phyloP scores from a whole-genome alignment of 129 eudicot species.

The Deinandra increscens region DNA sequence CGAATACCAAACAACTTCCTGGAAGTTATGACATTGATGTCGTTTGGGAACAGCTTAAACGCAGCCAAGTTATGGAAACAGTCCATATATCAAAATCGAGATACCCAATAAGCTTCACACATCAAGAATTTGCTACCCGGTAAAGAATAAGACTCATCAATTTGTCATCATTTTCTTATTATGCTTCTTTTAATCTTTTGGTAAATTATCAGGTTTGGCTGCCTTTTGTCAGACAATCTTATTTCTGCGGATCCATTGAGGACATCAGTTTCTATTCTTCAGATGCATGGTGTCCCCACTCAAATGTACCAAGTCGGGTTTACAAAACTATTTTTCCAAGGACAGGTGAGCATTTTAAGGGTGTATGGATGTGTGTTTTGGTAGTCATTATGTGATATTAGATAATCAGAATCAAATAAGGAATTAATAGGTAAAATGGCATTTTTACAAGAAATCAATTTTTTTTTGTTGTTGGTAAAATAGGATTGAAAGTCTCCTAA shows the following conservation, averaged over 20 bases:
- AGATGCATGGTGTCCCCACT: conserved; percentile 68
- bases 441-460: background rate
- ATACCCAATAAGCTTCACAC: conserved; percentile 70
- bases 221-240: conserved; percentile 57
- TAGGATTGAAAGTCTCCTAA: background rate
- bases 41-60: conserved; percentile 71
- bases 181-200: background rate
- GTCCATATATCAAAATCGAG: conserved; percentile 75
- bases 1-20: conserved; percentile 80
- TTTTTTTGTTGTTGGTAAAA: background rate
- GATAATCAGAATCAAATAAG: background rate
- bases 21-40: conserved; percentile 61
- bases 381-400: background rate
- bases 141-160: conserved; percentile 19
- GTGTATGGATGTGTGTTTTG: background rate
- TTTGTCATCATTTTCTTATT: conserved; percentile 1
- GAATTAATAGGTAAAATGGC: background rate
- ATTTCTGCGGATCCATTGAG: conserved; percentile 70
- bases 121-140: conserved; percentile 89
- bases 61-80: conserved; percentile 77
- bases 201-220: conserved; percentile 73
- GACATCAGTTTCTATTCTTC: conserved; percentile 66
- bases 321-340: conserved; percentile 82
- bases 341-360: conserved; percentile 51
- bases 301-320: conserved; percentile 86